These are phyloP conservation scores for Ustilaginoidea virens DNA, from an alignment of 2,329 filamentous ascomycete genomes.

Conservation along the genomic window DNA sequence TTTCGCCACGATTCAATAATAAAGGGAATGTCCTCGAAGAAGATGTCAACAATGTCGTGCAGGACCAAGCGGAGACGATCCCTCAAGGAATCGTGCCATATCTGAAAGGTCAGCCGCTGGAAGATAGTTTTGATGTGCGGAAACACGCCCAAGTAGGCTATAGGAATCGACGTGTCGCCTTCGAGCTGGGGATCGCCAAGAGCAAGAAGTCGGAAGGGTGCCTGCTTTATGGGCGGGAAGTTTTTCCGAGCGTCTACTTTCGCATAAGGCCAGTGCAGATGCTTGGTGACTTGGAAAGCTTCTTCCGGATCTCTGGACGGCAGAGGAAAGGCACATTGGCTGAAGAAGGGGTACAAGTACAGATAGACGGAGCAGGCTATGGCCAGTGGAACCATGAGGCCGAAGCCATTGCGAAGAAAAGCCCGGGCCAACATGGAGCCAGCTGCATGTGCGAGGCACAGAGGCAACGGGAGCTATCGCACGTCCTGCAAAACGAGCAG, in stretches of 20 bases:
- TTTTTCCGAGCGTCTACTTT: conserved; percentile 9
- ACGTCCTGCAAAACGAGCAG: too few species aligned
- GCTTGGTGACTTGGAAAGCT: conserved; percentile 21
- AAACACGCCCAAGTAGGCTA: conserved; percentile 34
- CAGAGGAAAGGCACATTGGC: conserved; percentile 64
- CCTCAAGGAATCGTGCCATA: conserved; percentile 29
- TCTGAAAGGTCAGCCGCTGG: conserved; percentile 31
- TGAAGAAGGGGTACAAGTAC: conserved; percentile 75
- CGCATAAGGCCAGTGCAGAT: conserved; percentile 25
- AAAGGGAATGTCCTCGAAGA: conserved; percentile 52
- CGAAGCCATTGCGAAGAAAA: conserved; percentile 40
- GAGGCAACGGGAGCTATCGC: too few species aligned
- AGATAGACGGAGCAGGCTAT: conserved; percentile 60
- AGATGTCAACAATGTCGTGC: conserved; percentile 46
- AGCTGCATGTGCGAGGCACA: conserved; percentile 16
- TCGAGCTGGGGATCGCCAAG: conserved; percentile 90
- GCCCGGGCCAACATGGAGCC: conserved; percentile 37
- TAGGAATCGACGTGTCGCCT: conserved; percentile 71
- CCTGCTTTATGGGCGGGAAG: conserved; percentile 20
- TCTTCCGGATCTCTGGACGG: conserved; percentile 20
- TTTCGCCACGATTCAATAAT: conserved; percentile 57
- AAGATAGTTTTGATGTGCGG: conserved; percentile 34
- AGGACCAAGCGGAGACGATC: conserved; percentile 34
- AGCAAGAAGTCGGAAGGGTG: conserved; percentile 75
- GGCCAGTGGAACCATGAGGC: conserved; percentile 43